Evolutionary conservation across 257 asterid species (phyloP).

Genomic region (Scutellaria barbata): DNA sequence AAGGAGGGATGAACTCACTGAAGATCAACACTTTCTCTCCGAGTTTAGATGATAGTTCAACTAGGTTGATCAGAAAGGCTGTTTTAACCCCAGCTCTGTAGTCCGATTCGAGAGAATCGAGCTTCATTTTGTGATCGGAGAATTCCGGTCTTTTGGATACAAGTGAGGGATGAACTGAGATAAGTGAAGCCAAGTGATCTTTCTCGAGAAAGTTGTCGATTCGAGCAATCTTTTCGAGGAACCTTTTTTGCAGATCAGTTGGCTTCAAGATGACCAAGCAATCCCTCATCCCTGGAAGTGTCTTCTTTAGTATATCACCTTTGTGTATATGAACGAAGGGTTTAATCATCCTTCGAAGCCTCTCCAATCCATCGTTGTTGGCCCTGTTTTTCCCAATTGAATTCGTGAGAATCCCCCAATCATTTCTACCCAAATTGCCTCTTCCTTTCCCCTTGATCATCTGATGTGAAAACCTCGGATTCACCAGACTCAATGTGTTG

Average conservation of each 20-base stretch:
- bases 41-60: constrained; percentile 39
- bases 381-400: constrained; percentile 37
- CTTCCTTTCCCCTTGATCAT: constrained; percentile 27
- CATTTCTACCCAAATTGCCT: constrained; percentile 20
- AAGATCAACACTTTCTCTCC: constrained; percentile 68
- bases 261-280: constrained; percentile 55
- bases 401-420: constrained; percentile 49
- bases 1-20: constrained; percentile 58
- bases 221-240: constrained; percentile 31
- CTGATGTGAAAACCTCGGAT: constrained; percentile 48
- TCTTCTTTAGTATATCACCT: constrained; percentile 57
- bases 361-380: constrained; percentile 38
- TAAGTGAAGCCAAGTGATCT: constrained; percentile 50
- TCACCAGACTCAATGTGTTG: constrained; percentile 71
- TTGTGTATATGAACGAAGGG: constrained; percentile 71
- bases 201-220: constrained; percentile 36
- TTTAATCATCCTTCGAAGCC: constrained; percentile 53
- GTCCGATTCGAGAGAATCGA: constrained; percentile 35
- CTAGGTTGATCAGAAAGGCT: constrained; percentile 54
- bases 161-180: constrained; percentile 75
- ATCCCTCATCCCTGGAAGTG: constrained; percentile 69
- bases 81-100: constrained; percentile 68
- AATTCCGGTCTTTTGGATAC: constrained; percentile 45
- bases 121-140: constrained; percentile 11
- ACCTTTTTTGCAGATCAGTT: constrained; percentile 51